These are phyloP conservation scores for Auriscalpium vulgare DNA, from an alignment of 768 basidiomycete species.

Conservation along the genomic window DNA sequence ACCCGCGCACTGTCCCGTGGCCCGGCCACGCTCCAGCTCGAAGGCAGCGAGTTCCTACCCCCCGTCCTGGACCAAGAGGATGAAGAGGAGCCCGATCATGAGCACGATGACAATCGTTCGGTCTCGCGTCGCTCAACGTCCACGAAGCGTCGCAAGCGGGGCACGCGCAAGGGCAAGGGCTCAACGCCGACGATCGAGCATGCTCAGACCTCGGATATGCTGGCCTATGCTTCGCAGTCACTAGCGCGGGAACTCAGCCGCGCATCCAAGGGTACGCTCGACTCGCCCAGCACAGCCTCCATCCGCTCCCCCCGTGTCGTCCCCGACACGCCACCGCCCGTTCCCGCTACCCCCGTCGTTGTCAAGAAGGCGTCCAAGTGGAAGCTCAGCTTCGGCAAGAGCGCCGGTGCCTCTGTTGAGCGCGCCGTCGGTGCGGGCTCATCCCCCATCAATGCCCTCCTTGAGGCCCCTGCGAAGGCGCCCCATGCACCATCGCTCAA, in stretches of 20 bases:
- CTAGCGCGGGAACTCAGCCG: slow-evolving; percentile 80
- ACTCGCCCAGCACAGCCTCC: slow-evolving; percentile 8
- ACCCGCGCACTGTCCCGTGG: slow-evolving; percentile 47
- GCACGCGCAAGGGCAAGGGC: slow-evolving; percentile 78
- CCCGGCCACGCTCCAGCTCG: slow-evolving; percentile 14
- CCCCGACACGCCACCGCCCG: slow-evolving; percentile 18
- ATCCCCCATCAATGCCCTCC: slow-evolving; percentile 3
- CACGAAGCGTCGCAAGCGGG: slow-evolving; percentile 78
- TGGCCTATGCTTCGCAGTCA: slow-evolving; percentile 74
- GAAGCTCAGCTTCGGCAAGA: slow-evolving; percentile 72
- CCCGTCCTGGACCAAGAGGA: slow-evolving; percentile 23
- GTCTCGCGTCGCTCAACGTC: slow-evolving; percentile 30
- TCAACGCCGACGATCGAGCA: slow-evolving; percentile 22
- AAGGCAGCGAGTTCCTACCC: slow-evolving; percentile 10
- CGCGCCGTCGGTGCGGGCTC: slow-evolving; percentile 5
- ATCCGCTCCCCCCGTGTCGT: slow-evolving; percentile 10
- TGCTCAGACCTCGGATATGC: slow-evolving; percentile 56
- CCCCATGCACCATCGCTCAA: not conserved
- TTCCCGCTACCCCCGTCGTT: slow-evolving; percentile 28
- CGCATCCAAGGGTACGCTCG: slow-evolving; percentile 23
- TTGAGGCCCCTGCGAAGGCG: slow-evolving; percentile 7
- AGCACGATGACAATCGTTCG: not conserved
- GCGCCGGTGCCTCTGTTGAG: slow-evolving; percentile 20
- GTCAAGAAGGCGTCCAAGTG: slow-evolving; percentile 81
- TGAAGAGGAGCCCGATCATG: slow-evolving; percentile 24